A percentile compares a stretch with the other conserved stretches of the same genome.
Conservation (phyloP, 768 basidiomycete genomes). For the Mycena filopes region DNA sequence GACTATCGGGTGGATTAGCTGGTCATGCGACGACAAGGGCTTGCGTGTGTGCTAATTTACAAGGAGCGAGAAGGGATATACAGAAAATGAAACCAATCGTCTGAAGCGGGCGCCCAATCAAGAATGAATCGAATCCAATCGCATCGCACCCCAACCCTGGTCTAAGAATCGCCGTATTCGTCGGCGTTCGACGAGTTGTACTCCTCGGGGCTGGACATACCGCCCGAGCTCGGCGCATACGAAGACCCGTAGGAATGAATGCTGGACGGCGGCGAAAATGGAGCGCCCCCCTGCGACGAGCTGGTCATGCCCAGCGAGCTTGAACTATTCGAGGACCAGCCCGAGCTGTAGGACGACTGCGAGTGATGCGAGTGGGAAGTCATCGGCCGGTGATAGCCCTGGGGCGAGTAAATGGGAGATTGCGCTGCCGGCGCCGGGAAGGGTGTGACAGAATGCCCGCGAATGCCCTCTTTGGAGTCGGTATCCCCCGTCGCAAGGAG, state of each 20-base stretch:
- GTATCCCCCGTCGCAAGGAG: slow-evolving; percentile 16
- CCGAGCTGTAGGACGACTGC: slow-evolving; percentile 17
- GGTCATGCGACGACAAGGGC: too few species aligned
- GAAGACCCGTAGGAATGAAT: slow-evolving; percentile 45
- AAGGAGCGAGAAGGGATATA: slow-evolving; percentile 8
- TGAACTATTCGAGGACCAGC: slow-evolving; percentile 21
- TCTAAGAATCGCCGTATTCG: slow-evolving; percentile 54
- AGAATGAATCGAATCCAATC: too few species aligned
- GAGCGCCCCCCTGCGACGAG: slow-evolving; percentile 19
- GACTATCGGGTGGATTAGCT: slow-evolving; percentile 11
- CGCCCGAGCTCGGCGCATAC: slow-evolving; percentile 46
- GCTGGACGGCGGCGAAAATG: slow-evolving; percentile 34
- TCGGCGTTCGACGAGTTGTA: slow-evolving; percentile 44
- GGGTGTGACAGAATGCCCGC: slow-evolving; percentile 8
- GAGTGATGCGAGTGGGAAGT: slow-evolving; percentile 26
- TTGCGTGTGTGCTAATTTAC: background rate
- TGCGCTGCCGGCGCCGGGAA: slow-evolving; percentile 7
- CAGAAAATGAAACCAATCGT: background rate
- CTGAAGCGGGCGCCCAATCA: slow-evolving; percentile 20
- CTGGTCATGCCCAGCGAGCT: slow-evolving; percentile 23
- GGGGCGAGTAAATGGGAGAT: slow-evolving; percentile 11
- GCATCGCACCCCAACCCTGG: background rate
- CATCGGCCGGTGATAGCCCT: slow-evolving; percentile 28
- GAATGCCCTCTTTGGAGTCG: slow-evolving; percentile 21
- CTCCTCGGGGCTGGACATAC: slow-evolving; percentile 55